These are phyloP conservation scores for Globisporangium alternatum DNA, from an alignment of 352 stramenopile genomes.

Conservation along the genomic window DNA sequence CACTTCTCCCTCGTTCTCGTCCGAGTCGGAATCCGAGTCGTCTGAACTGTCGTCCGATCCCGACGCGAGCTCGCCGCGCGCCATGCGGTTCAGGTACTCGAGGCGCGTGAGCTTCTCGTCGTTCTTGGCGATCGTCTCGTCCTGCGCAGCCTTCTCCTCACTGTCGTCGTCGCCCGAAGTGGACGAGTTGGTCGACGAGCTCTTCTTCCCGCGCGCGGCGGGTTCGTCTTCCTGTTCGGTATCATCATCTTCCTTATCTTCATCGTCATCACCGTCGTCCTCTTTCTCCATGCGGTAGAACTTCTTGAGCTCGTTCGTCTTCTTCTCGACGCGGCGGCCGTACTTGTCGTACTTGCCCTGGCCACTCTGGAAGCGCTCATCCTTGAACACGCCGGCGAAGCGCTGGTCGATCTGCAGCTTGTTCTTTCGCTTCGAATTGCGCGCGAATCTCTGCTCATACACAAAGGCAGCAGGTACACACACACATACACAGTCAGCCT, in stretches of 20 bases:
- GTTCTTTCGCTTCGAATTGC: constrained; percentile 74
- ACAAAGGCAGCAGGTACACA: neutral
- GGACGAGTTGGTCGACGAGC: constrained; percentile 11
- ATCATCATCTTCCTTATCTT: constrained; percentile 3
- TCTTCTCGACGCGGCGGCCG: constrained; percentile 74
- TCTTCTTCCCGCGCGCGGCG: constrained; percentile 16
- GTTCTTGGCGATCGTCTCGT: constrained; percentile 33
- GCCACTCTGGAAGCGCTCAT: constrained; percentile 78
- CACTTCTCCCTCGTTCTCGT: constrained; percentile 36
- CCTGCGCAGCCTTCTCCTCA: constrained; percentile 9
- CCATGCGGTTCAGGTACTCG: constrained; percentile 86
- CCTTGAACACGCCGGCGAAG: constrained; percentile 67
- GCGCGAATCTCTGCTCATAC: constrained; percentile 55
- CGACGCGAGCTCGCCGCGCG: constrained; percentile 70
- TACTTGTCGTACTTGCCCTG: constrained; percentile 89
- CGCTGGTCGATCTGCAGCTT: constrained; percentile 82
- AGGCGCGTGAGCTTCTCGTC: constrained; percentile 70
- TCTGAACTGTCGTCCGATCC: constrained; percentile 35
- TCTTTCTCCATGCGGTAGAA: constrained; percentile 79
- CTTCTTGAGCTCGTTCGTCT: constrained; percentile 73
- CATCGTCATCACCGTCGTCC: constrained; percentile 20
- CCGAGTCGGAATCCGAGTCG: constrained; percentile 29
- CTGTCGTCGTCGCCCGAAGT: constrained; percentile 25
- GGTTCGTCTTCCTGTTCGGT: constrained; percentile 25
- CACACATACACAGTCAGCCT: neutral